These are phyloP conservation scores for Ophiosphaerella narmari DNA, from an alignment of 2,329 filamentous ascomycete species.

Conservation along the genomic window DNA sequence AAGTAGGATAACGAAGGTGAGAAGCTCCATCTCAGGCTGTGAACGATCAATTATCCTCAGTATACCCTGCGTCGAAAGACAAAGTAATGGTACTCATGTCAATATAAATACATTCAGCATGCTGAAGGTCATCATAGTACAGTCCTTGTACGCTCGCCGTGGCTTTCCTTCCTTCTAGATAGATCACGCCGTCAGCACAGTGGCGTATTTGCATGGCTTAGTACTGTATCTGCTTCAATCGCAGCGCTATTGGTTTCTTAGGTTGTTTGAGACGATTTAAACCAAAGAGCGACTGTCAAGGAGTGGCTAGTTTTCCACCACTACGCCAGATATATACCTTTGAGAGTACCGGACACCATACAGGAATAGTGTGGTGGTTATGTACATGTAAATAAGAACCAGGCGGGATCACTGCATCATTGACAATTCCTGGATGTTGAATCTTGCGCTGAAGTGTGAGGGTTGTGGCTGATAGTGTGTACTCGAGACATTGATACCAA, in stretches of 20 bases:
- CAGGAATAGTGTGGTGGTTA: neutral
- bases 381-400: neutral
- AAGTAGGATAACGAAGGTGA: constrained; percentile 10
- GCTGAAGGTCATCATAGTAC: no score
- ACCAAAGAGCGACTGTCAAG: neutral
- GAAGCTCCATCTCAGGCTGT: constrained; percentile 26
- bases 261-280: neutral
- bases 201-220: constrained; percentile 10
- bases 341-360: neutral
- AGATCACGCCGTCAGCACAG: neutral
- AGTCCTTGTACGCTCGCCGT: no score
- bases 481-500: neutral
- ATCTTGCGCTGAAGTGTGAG: neutral
- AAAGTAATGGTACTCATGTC: no score
- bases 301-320: no score
- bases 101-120: neutral
- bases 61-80: neutral
- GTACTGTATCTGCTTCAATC: neutral
- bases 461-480: neutral
- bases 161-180: neutral
- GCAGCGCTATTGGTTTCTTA: neutral
- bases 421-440: neutral
- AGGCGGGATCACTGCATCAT: neutral
- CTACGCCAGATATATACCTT: no score
- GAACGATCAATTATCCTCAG: neutral